Evolutionary conservation across 768 basidiomycete species (phyloP).

Genomic region (Ramaria sp.): DNA sequence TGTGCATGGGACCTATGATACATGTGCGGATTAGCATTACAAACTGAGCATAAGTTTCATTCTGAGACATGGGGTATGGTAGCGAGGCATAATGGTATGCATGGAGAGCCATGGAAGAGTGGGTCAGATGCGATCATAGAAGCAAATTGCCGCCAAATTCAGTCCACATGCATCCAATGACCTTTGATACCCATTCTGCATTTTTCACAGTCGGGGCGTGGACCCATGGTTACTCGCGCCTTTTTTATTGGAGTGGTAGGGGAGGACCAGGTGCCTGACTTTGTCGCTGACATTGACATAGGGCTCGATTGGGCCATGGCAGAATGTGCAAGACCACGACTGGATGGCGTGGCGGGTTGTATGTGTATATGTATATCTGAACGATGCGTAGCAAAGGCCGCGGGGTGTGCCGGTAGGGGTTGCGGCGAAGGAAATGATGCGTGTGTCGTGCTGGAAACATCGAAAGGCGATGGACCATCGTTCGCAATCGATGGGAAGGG

Average conservation of each 20-base stretch:
- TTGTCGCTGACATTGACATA: slow-evolving; percentile 10
- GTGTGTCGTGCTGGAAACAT: background rate
- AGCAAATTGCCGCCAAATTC: background rate
- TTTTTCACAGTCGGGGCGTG: slow-evolving; percentile 56
- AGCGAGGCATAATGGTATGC: too few species aligned
- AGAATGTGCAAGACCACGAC: slow-evolving; percentile 17
- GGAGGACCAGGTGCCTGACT: slow-evolving; percentile 9
- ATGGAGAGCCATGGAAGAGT: too few species aligned
- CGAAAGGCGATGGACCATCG: background rate
- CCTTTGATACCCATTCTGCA: slow-evolving; percentile 57
- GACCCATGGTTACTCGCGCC: slow-evolving; percentile 55
- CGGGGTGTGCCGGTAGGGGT: background rate
- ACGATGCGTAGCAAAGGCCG: background rate
- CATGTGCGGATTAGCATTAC: too few species aligned
- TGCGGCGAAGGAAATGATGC: background rate
- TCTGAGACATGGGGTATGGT: background rate
- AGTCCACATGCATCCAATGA: slow-evolving; percentile 62
- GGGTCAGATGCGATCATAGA: too few species aligned
- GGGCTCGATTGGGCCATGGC: slow-evolving; percentile 16
- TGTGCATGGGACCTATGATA: too few species aligned
- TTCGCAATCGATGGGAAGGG: background rate
- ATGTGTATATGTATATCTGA: slow-evolving; percentile 1
- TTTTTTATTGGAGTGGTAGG: slow-evolving; percentile 25
- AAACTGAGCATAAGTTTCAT: background rate
- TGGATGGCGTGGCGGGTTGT: slow-evolving; percentile 7